Evolutionary conservation across 73 alveolate species (phyloP), one percentile per base, ranked within the genome.

Genomic region (Paramecium octaurelia): DNA sequence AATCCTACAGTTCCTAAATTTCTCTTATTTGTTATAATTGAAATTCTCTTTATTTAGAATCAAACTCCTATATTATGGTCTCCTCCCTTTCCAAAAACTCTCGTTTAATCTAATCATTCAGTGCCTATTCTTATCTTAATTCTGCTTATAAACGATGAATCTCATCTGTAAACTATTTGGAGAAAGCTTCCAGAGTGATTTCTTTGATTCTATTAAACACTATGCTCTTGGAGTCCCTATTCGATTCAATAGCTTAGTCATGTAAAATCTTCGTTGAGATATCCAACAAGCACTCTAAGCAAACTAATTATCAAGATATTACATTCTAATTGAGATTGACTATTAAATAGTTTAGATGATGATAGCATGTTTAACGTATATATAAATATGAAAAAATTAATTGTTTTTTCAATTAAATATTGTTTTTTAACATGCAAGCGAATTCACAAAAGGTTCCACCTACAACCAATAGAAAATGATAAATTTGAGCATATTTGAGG

Each of bases 131-230:
- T 40, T 12, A n/a, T 73, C 87, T 73, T 35, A 73, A 43, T 14
- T 36, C 57, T 73, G 57, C 60, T 40, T 73, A 18, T 36, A 34
- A 21, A 20, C 59, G 57, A 23, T 35, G 34, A 29, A 73, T 36
- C 40, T 73, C 60, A 38, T 73, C 87, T 73, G 87, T 73, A 73
- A 73, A 73, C 24, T 73, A 31, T 31, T 38, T 31, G 4, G 87
- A 73, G 16, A 73, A 73, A 10, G 59, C 87, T 36, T 73, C 87
- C 11, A 68, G 46, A 12, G 84, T 31, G 20, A 68, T 34, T 68
- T 68, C 84, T 34, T 34, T 68, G 10, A 68, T 68, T 34, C 46
- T 68, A 68, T 18, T 27, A 68, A 68, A 34, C 4, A 68, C 34
- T 16, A 54, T 54, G 69, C 69, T 54, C 9, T 54, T 54, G 9